Base-by-base conservation (phyloP, 176 grass and related monocot genomes). In the Oryza glumipatula region DNA sequence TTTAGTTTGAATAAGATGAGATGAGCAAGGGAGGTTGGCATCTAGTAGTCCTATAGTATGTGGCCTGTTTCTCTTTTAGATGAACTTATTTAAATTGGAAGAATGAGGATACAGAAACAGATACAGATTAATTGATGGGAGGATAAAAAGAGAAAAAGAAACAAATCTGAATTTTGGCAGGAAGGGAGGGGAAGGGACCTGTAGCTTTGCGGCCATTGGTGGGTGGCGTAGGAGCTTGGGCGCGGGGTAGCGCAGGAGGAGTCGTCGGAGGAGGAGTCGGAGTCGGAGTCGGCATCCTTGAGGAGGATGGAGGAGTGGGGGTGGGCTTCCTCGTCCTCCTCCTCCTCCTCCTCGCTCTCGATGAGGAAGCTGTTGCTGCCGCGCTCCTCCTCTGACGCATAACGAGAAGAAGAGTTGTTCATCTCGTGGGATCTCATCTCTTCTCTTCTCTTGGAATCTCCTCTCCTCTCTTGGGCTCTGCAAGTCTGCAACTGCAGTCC, bases 201-300 rank as follows among this genome's bases (percentile, higher is more conserved):
- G 96, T 98, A 98, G 68, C 96, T 98, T 87, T 95, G 96, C 70
- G 93, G 96, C 96, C 91, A 95, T 73, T 89, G 87, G 28, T 93
- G 88, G 73, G 83, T 89, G 73, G 85, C 87, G 88, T 98, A 95
- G 28, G 93, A 98, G 85, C 72, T 88, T 5, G 87, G 89, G 75
- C 82, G 77, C 48, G 80, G 86, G 60, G 67, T 88, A 83, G 56
- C 68, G 84, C 82, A 88, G 7, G 93, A 90, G 2, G 93, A 95
- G 1, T 82, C 86, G 41, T 56, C 44, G 1, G 94, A 90, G 22
- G 33, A 68, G 64, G 76, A 74, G 4, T 22, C 82, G 61, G 60
- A 36, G 71, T 60, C 88, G 65, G 58, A 78, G 17, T n/a, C 39
- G 39, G 39, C 38, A 16, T 60, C 52, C 80, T 46, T 61, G 58